Base-by-base conservation (phyloP, 202 grass and related monocot species). In the Panicum virgatum region DNA sequence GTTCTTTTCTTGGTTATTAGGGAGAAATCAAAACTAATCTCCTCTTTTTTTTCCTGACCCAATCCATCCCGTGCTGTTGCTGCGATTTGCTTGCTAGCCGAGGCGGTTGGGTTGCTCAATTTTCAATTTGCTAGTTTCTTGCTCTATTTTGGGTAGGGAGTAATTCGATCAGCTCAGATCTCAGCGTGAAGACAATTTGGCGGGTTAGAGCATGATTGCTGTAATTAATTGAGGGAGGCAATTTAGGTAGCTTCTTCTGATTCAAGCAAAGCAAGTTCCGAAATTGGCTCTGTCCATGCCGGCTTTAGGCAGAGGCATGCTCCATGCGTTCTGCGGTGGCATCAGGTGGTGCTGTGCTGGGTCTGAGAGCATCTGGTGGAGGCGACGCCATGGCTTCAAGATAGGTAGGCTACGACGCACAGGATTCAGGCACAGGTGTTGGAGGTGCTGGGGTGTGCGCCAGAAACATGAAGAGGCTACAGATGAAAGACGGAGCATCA, bases 1-100 rank as follows among this genome's bases (percentile, higher is more conserved):
- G 2, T 26, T 69, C 66, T 45, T 69, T 69, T 22, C 52, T 54
- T 54, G 52, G 19, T 54, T 69, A 69, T 54, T 69, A 69, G 42
- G 66, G 12, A 67, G 65, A 38, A 26, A 26, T 22, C 0, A 15
- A 27, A 46, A 6, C 22, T 9, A 69, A 69, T 69, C 40, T 43
- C n/a, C 8, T n/a, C 2, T 68, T n/a, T 68, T n/a, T 68, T 68
- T 69, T 15, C 23, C 38, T 26, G 19, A 29, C 45, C 13, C 42
- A 16, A 9, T 70, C 45, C 43, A 29, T 15, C 22, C 14, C 26
- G 25, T 47, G 40, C 40, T 27, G 66, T 46, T 46, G 40, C 23
- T 69, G 67, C 6, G 22, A 45, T 27, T 69, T 69, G 22, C 67
- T 48, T 70, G 23, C 7, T 48, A 46, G 42, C 25, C 1, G 23